phyloP scores from a whole-genome alignment of 164 flowering plant genomes.

The Magnolia changhungtana region DNA sequence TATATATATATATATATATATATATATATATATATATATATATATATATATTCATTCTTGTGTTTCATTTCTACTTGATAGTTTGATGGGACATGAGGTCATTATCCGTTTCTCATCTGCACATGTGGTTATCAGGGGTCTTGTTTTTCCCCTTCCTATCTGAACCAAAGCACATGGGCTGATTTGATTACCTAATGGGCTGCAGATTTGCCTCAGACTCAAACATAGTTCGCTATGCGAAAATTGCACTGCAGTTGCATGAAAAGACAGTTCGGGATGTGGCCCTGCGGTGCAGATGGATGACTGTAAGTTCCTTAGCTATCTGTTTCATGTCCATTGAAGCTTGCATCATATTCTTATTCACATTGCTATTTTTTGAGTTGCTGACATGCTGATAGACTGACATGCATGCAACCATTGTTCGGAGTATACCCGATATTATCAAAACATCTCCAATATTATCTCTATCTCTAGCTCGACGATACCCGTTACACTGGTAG shows the following conservation, averaged over 20 bases:
- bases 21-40: too few relatives aligned
- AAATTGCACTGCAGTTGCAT: conserved; percentile 52
- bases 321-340: not conserved
- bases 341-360: not conserved
- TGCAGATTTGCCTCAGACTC: conserved; percentile 50
- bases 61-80: not conserved
- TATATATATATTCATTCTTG: too few relatives aligned
- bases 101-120: not conserved
- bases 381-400: not conserved
- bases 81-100: not conserved
- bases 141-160: not conserved
- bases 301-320: conserved; percentile 44
- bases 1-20: too few relatives aligned
- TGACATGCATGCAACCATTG: not conserved
- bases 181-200: not conserved
- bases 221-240: conserved; percentile 44
- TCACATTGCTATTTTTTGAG: not conserved
- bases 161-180: not conserved
- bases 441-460: too few relatives aligned
- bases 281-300: conserved; percentile 72
- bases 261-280: conserved; percentile 69
- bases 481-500: too few relatives aligned
- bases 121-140: not conserved
- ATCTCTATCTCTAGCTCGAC: too few relatives aligned
- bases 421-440: too few relatives aligned